Percentiles rank a stretch among this genome's conserved stretches.
phyloP scores from a whole-genome alignment of 2,329 filamentous ascomycete species.

The Colletotrichum truncatum region DNA sequence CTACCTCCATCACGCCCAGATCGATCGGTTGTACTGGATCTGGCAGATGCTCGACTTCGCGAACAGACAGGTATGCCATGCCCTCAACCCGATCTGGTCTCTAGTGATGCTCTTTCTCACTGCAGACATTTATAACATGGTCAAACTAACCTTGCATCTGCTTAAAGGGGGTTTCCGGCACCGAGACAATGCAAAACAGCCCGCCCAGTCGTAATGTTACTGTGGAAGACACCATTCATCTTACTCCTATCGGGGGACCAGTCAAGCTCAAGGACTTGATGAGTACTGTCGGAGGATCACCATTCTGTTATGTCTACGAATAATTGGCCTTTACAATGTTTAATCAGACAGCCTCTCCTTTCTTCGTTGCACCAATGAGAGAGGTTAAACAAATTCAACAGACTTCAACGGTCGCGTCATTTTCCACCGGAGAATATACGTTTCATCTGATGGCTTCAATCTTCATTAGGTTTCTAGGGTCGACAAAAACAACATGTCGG shows the following conservation, averaged over 20 bases:
- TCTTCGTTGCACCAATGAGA: not conserved
- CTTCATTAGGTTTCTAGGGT: too few species aligned
- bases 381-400: too few species aligned
- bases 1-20: constrained; percentile 54
- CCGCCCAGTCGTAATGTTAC: constrained; percentile 52
- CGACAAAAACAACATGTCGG: too few species aligned
- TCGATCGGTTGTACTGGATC: constrained; percentile 57
- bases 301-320: constrained; percentile 55
- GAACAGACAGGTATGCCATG: constrained; percentile 40
- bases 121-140: not conserved
- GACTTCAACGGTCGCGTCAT: too few species aligned
- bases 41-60: constrained; percentile 55
- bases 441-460: too few species aligned
- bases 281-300: constrained; percentile 48
- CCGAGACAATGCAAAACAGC: constrained; percentile 50
- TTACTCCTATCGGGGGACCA: constrained; percentile 43
- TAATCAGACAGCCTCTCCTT: too few species aligned
- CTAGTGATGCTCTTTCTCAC: too few species aligned
- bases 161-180: constrained; percentile 44
- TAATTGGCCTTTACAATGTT: not conserved
- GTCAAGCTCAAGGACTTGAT: constrained; percentile 46
- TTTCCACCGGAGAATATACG: too few species aligned
- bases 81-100: too few species aligned
- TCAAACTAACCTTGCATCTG: not conserved
- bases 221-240: constrained; percentile 46